A percentile compares a stretch with the other conserved stretches of the same genome.
These are phyloP conservation scores for Amanita subjunquillea DNA, from an alignment of 768 basidiomycete species.

Conservation along the genomic window DNA sequence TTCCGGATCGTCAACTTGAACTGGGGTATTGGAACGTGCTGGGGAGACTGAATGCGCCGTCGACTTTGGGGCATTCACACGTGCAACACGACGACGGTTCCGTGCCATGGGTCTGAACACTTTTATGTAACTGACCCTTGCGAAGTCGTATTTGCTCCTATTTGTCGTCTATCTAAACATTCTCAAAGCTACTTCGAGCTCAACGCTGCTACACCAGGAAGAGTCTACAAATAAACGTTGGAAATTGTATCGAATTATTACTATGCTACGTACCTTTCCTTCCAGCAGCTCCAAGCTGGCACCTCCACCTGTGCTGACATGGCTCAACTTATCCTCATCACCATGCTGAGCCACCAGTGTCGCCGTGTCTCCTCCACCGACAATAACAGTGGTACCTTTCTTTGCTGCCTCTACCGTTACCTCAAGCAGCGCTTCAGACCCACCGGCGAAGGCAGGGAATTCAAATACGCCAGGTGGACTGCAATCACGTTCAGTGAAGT, in stretches of 20 bases:
- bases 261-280: constrained; percentile 66
- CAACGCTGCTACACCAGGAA: constrained; percentile 88
- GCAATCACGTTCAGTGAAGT: neutral
- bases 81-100: constrained; percentile 31
- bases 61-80: constrained; percentile 24
- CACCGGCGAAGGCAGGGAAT: constrained; percentile 82
- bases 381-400: constrained; percentile 84
- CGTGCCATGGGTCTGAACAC: constrained; percentile 27
- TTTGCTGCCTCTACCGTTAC: constrained; percentile 81
- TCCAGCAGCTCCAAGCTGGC: constrained; percentile 93
- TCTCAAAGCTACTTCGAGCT: constrained; percentile 51
- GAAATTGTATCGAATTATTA: neutral
- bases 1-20: constrained; percentile 17
- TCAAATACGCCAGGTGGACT: constrained; percentile 98
- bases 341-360: constrained; percentile 84
- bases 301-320: constrained; percentile 94
- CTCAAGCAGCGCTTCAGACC: constrained; percentile 76
- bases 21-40: constrained; percentile 17
- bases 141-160: neutral
- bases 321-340: constrained; percentile 83
- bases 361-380: constrained; percentile 95
- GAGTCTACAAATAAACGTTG: constrained; percentile 34
- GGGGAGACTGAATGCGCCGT: constrained; percentile 15
- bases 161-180: neutral
- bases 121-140: neutral